Conservation (phyloP, 257 asterid genomes). For the Catharanthus roseus region DNA sequence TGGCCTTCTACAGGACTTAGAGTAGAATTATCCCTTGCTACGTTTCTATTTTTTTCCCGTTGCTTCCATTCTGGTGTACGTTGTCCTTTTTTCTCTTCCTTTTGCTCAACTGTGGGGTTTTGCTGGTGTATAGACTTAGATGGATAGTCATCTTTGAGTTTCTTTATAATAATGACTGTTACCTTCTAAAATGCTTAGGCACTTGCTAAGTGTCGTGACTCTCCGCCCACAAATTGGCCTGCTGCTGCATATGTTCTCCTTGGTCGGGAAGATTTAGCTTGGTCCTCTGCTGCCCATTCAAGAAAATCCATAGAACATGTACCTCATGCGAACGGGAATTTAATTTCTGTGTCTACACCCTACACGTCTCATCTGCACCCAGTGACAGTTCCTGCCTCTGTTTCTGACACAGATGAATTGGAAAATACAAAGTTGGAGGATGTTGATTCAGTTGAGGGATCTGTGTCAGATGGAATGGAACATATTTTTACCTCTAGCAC, state of each 20-base stretch:
- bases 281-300: constrained; percentile 52
- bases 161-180: not conserved
- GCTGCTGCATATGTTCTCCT: constrained; percentile 90
- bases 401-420: constrained; percentile 67
- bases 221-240: constrained; percentile 96
- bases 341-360: constrained; percentile 73
- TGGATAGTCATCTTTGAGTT: not conserved
- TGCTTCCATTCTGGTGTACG: not conserved
- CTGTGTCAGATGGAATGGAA: constrained; percentile 86
- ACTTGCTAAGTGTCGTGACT: constrained; percentile 86
- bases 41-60: not conserved
- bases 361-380: constrained; percentile 86
- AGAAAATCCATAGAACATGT: constrained; percentile 52
- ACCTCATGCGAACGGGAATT: constrained; percentile 44
- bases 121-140: not conserved
- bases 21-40: not conserved
- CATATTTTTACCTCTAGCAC: constrained; percentile 84
- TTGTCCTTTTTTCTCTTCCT: not conserved
- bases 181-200: constrained; percentile 45
- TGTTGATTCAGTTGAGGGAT: constrained; percentile 65
- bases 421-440: constrained; percentile 67
- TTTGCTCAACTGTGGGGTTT: not conserved
- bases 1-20: not conserved
- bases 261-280: constrained; percentile 95
- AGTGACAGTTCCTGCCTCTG: constrained; percentile 80